phyloP scores from a whole-genome alignment of 768 basidiomycete species.

The Baorangia bicolor region DNA sequence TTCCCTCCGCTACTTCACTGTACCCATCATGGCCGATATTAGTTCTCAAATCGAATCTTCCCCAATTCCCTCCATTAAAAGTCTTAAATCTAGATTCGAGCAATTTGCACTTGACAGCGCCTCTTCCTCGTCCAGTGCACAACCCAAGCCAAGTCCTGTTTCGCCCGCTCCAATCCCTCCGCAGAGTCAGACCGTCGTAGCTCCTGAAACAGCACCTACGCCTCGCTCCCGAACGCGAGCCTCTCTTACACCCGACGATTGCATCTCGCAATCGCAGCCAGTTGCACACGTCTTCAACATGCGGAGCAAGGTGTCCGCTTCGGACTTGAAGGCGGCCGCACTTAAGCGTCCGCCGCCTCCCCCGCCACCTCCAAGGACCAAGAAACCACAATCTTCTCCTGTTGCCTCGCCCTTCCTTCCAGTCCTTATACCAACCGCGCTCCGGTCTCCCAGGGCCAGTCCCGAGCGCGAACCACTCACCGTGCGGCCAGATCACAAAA shows the following conservation, averaged over 20 bases:
- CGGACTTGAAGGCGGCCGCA: slow-evolving; percentile 45
- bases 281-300: slow-evolving; percentile 34
- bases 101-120: slow-evolving; percentile 50
- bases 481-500: background rate
- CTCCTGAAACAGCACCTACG: slow-evolving; percentile 31
- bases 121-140: background rate
- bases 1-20: background rate
- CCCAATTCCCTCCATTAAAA: slow-evolving; percentile 64
- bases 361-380: slow-evolving; percentile 41
- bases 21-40: slow-evolving; percentile 16
- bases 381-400: slow-evolving; percentile 40
- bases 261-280: slow-evolving; percentile 17
- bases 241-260: slow-evolving; percentile 22
- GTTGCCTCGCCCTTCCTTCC: slow-evolving; percentile 52
- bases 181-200: slow-evolving; percentile 13
- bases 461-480: slow-evolving; percentile 14
- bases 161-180: slow-evolving; percentile 6
- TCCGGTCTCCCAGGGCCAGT: slow-evolving; percentile 21
- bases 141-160: background rate
- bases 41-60: slow-evolving; percentile 47
- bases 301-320: slow-evolving; percentile 50
- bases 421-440: slow-evolving; percentile 39
- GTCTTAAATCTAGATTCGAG: slow-evolving; percentile 69
- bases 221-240: slow-evolving; percentile 45
- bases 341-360: slow-evolving; percentile 59